Evolutionary conservation across 2,329 filamentous ascomycete genomes (phyloP).

Genomic region (Xylaria polymorpha): DNA sequence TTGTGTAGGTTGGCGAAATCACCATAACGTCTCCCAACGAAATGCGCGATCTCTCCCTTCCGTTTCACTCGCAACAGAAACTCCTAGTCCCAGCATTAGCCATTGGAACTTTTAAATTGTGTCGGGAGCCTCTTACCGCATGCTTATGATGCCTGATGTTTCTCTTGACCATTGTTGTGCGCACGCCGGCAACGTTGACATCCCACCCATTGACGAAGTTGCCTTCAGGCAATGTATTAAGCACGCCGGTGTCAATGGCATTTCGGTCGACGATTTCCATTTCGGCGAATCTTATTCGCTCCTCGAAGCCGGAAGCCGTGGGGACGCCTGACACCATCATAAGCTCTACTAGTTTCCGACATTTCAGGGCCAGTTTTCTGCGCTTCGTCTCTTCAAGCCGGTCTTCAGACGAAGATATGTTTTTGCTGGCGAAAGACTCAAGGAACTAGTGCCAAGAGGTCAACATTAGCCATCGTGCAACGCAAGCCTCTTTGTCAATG

Average conservation of each 20-base stretch:
- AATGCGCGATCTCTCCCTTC: constrained; percentile 78
- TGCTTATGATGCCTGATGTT: constrained; percentile 92
- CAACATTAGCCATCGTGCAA: constrained; percentile 2
- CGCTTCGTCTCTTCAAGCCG: constrained; percentile 96
- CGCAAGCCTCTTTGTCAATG: neutral
- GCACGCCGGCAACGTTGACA: constrained; percentile 91
- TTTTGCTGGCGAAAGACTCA: constrained; percentile 96
- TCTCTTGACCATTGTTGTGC: constrained; percentile 82
- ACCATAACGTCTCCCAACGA: constrained; percentile 86
- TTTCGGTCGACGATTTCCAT: constrained; percentile 95
- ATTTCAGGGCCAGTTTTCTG: constrained; percentile 90
- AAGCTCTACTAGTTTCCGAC: constrained; percentile 93
- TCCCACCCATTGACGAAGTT: constrained; percentile 97
- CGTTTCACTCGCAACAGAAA: constrained; percentile 89
- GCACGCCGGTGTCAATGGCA: constrained; percentile 88
- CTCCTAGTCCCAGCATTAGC: constrained; percentile 65
- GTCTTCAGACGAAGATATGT: constrained; percentile 97
- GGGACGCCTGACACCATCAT: constrained; percentile 99
- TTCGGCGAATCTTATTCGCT: constrained; percentile 95
- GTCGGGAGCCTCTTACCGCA: constrained; percentile 68
- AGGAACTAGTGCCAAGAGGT: constrained; percentile 74
- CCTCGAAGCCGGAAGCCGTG: constrained; percentile 96
- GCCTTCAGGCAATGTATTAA: constrained; percentile 89
- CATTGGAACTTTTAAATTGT: neutral
- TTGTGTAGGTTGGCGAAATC: constrained; percentile 87